Conservation (phyloP, 441 rosid species). For the Brassica hybrid region DNA sequence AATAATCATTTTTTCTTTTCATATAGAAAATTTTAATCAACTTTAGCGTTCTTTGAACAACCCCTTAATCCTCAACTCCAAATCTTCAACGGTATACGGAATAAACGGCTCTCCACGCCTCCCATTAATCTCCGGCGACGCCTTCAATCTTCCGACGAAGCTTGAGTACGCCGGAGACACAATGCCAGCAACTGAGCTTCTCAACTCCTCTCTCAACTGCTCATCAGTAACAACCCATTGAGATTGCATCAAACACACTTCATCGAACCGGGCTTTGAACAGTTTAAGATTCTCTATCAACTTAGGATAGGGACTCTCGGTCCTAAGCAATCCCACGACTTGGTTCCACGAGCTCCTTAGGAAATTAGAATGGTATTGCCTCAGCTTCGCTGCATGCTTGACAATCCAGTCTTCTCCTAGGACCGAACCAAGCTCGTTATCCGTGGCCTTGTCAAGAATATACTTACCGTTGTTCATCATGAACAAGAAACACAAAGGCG, state of each 20-base stretch:
- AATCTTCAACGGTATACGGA: conserved; percentile 54
- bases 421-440: conserved; percentile 67
- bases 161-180: conserved; percentile 66
- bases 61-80: conserved; percentile 57
- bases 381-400: conserved; percentile 70
- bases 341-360: conserved; percentile 79
- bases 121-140: conserved; percentile 57
- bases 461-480: conserved; percentile 91
- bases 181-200: conserved; percentile 50
- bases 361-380: conserved; percentile 64
- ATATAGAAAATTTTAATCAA: conserved; percentile 7
- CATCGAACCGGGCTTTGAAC: conserved; percentile 59
- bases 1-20: neutral
- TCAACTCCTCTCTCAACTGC: conserved; percentile 65
- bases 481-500: conserved; percentile 65
- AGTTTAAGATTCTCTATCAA: conserved; percentile 63
- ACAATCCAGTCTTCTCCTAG: conserved; percentile 88
- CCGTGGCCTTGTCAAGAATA: conserved; percentile 76
- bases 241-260: conserved; percentile 57
- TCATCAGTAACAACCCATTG: conserved; percentile 67
- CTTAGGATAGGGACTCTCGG: conserved; percentile 51
- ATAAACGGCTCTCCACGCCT: conserved; percentile 61
- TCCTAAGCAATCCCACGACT: conserved; percentile 58
- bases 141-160: conserved; percentile 56
- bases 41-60: conserved; percentile 59